Percentiles rank a stretch among this genome's conserved stretches.
phyloP scores from a whole-genome alignment of 164 flowering plant species.

The Piper longum region DNA sequence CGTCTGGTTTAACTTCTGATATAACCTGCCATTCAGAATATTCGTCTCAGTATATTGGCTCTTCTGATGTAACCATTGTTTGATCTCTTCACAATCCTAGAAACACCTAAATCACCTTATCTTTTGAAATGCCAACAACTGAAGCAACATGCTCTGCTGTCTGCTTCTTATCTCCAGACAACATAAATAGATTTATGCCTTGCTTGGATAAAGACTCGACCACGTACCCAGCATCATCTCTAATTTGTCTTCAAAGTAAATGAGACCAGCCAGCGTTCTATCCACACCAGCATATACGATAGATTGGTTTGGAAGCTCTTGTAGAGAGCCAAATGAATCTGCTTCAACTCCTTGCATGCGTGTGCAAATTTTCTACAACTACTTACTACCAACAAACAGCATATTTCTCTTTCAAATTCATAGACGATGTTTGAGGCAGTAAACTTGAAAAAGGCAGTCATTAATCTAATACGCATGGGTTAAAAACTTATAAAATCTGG shows the following conservation, averaged over 20 bases:
- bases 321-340: constrained; percentile 31
- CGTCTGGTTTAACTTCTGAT: constrained; percentile 79
- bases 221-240: constrained; percentile 80
- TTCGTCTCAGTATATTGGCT: background rate
- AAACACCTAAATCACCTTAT: constrained; percentile 31
- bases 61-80: background rate
- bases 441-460: background rate
- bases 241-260: constrained; percentile 85
- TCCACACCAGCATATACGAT: constrained; percentile 80
- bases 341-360: constrained; percentile 70
- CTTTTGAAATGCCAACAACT: constrained; percentile 69
- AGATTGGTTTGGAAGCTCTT: constrained; percentile 58
- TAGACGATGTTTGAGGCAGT: background rate
- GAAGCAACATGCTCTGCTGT: constrained; percentile 96
- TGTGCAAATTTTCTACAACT: no score
- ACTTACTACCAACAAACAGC: no score
- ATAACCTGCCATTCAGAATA: constrained; percentile 39
- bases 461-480: background rate
- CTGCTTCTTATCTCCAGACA: constrained; percentile 81
- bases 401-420: no score
- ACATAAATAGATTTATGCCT: constrained; percentile 66
- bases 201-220: constrained; percentile 49
- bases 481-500: background rate
- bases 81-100: background rate
- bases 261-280: constrained; percentile 61